Evolutionary conservation across 495 filamentous ascomycete species (phyloP).

Genomic region (Lentithecium fluviatile): DNA sequence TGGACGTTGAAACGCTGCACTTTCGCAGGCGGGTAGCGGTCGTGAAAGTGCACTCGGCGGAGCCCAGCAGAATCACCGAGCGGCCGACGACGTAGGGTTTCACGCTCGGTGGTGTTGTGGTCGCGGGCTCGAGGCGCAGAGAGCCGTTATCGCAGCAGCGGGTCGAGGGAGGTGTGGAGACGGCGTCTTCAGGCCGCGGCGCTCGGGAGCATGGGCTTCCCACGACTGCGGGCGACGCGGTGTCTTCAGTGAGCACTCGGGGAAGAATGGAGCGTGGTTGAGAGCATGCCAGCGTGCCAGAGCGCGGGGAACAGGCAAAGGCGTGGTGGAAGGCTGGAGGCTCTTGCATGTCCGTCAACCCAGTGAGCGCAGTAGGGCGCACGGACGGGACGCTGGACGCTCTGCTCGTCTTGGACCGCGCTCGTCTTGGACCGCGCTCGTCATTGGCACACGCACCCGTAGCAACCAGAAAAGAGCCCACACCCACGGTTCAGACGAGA

Average conservation of each 20-base stretch:
- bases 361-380: constrained; percentile 8
- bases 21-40: constrained; percentile 1
- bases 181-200: constrained; percentile 17
- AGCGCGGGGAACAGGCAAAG: background rate
- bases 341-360: background rate
- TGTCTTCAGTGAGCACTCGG: constrained; percentile 3
- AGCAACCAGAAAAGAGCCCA: constrained; percentile 1
- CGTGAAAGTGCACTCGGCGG: background rate
- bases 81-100: constrained; percentile 5
- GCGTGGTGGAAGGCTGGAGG: constrained; percentile 14
- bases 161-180: constrained; percentile 32
- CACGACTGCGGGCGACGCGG: constrained; percentile 1
- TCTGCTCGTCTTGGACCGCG: background rate
- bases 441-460: constrained; percentile 4
- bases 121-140: constrained; percentile 16
- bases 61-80: background rate
- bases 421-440: constrained; percentile 14
- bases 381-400: no score
- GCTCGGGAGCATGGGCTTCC: constrained; percentile 10
- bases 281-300: constrained; percentile 25
- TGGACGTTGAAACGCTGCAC: constrained; percentile 24
- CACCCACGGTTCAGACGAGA: background rate
- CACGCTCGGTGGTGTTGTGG: constrained; percentile 6
- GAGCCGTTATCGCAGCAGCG: constrained; percentile 30
- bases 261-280: constrained; percentile 30